Evolutionary conservation across 2,329 filamentous ascomycete genomes (phyloP).

Genomic region (Verticillium isaacii): DNA sequence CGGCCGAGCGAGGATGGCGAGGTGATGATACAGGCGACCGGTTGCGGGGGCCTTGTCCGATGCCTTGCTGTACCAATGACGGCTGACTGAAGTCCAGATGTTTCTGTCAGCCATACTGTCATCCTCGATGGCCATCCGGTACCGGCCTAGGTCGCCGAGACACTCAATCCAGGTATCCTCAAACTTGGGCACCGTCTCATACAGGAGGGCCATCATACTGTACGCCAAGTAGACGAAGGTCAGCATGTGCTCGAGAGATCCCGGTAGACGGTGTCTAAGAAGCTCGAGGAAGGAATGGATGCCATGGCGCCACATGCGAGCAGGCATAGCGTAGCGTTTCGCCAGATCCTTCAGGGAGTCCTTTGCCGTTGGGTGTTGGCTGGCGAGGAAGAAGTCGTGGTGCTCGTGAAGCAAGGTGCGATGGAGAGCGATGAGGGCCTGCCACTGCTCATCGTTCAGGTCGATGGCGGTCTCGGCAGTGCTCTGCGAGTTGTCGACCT

Average conservation of each 20-base stretch:
- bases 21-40: slow-evolving; percentile 81
- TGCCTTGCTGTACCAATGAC: slow-evolving; percentile 80
- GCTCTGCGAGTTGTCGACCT: slow-evolving; percentile 54
- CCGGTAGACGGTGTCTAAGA: slow-evolving; percentile 67
- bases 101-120: slow-evolving; percentile 71
- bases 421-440: slow-evolving; percentile 77
- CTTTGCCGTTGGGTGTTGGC: slow-evolving; percentile 77
- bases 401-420: slow-evolving; percentile 77
- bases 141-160: slow-evolving; percentile 78
- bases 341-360: slow-evolving; percentile 63
- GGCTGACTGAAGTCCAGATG: slow-evolving; percentile 74
- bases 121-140: slow-evolving; percentile 87
- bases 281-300: slow-evolving; percentile 84
- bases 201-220: slow-evolving; percentile 80
- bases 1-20: slow-evolving; percentile 72
- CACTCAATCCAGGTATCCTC: slow-evolving; percentile 93
- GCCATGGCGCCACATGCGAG: slow-evolving; percentile 88
- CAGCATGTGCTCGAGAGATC: slow-evolving; percentile 82
- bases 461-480: slow-evolving; percentile 15
- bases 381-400: slow-evolving; percentile 81
- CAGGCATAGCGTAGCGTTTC: slow-evolving; percentile 84
- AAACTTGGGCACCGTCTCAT: slow-evolving; percentile 80
- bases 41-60: slow-evolving; percentile 71
- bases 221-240: slow-evolving; percentile 87
- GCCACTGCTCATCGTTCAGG: slow-evolving; percentile 69